Base-by-base conservation (phyloP, 768 basidiomycete genomes). In the Suillus hirtellus region DNA sequence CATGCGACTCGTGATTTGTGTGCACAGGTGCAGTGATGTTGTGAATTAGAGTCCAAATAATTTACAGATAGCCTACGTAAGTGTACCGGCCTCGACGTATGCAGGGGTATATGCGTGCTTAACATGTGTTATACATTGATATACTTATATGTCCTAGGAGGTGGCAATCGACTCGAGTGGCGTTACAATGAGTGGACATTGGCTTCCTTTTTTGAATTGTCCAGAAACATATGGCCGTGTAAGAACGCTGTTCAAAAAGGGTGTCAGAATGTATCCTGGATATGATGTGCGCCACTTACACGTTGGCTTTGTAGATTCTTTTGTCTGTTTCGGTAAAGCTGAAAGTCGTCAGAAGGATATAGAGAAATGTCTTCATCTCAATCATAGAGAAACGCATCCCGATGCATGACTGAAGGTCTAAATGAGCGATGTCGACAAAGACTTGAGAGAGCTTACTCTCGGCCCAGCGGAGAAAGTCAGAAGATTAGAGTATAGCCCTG, bases 391-490 rank as follows among this genome's bases (percentile, higher is more conserved):
- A 92, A 27, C 88, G 85, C 78, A 90, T 81, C 3, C 92, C 92
- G 56, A 93, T 89, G 70, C 93, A 94, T 1, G 90, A 89, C 92
- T 94, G 60, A 59, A 64, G 62, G 44, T 21, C 37, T 43, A 60
- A 65, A 54, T 50, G 4, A 64, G 50, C 61, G 35, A n/a, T 37
- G 46, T 49, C 40, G 38, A 60, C 21, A 31, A 15, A 34, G 21
- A 56, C 3, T 8, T 42, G 11, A 24, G 5, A 27, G 5, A 56
- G 80, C 90, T 63, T 72, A 91, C 92, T 56, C 92, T 82, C 54
- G 92, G 92, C 21, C 92, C 93, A 21, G 89, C 87, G 14, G 92
- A 93, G 70, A 94, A 94, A 0, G 88, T 86, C 47, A 93, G 74
- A 0, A 85, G 82, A 69, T 90, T 89, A 31, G 86, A 82, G 71